Conservation (phyloP, 2,329 filamentous ascomycete species). For the Orbilia blumenaviensis region DNA sequence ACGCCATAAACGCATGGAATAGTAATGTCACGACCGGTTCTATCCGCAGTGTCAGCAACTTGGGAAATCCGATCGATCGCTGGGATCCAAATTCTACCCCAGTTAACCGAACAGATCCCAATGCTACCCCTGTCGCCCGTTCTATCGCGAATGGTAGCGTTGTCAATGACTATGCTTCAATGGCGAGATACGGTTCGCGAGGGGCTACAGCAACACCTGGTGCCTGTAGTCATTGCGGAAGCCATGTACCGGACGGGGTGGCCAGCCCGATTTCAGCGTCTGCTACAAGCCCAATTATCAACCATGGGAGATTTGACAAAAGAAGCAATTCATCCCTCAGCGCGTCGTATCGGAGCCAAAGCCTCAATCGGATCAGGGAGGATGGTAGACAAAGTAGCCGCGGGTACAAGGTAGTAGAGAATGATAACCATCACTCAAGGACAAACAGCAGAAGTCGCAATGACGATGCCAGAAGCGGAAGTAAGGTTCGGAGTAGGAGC, state of each 20-base stretch:
- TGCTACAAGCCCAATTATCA: constrained; percentile 18
- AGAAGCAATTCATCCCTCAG: constrained; percentile 43
- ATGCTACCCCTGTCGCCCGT: constrained; percentile 37
- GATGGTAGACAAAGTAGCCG: constrained; percentile 49
- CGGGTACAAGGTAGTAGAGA: constrained; percentile 23
- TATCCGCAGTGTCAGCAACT: constrained; percentile 43
- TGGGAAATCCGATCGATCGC: constrained; percentile 39
- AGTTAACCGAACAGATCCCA: constrained; percentile 41
- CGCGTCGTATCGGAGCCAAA: constrained; percentile 42
- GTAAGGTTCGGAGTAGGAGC: constrained; percentile 44
- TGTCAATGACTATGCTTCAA: constrained; percentile 41
- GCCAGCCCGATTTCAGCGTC: constrained; percentile 10
- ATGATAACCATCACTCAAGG: constrained; percentile 7
- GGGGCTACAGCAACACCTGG: constrained; percentile 45
- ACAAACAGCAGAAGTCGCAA: constrained; percentile 25
- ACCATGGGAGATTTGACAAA: constrained; percentile 20
- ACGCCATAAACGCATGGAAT: constrained; percentile 51
- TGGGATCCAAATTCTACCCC: constrained; percentile 49
- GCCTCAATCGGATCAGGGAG: constrained; percentile 38
- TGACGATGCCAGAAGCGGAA: constrained; percentile 38
- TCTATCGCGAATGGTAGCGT: constrained; percentile 44
- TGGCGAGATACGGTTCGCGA: constrained; percentile 44
- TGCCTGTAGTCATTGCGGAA: constrained; percentile 49
- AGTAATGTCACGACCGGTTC: constrained; percentile 43
- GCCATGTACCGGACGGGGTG: constrained; percentile 23